Conservation (phyloP, 2,329 filamentous ascomycete species). For the Colletotrichum siamense region DNA sequence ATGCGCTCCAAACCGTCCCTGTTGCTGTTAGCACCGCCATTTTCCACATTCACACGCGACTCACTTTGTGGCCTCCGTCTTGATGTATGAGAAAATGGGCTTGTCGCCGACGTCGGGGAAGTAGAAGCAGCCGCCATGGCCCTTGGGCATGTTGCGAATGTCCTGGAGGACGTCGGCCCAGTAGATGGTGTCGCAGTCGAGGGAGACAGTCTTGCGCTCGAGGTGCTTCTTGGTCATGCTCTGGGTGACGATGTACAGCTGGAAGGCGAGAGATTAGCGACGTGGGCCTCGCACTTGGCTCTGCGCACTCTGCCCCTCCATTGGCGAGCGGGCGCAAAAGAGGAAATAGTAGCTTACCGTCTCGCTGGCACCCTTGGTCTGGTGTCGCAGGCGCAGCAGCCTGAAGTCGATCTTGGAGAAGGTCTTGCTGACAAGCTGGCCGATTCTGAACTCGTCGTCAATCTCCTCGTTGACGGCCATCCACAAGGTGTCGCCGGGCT, state of each 20-base stretch:
- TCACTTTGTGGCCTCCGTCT: conserved; percentile 26
- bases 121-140: conserved; percentile 31
- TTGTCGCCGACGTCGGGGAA: conserved; percentile 32
- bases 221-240: conserved; percentile 34
- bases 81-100: conserved; percentile 35
- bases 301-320: neutral
- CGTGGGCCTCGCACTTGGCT: neutral
- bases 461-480: conserved; percentile 33
- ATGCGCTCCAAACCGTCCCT: conserved; percentile 27
- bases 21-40: neutral
- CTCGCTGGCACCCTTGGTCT: conserved; percentile 34
- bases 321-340: neutral
- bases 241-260: conserved; percentile 33
- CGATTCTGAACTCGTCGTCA: conserved; percentile 32
- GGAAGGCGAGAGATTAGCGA: neutral
- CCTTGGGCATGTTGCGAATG: conserved; percentile 29
- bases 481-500: conserved; percentile 30
- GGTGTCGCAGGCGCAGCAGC: conserved; percentile 28
- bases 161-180: conserved; percentile 33
- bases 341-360: conserved; percentile 24
- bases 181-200: conserved; percentile 38
- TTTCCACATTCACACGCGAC: neutral
- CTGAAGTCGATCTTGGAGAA: conserved; percentile 29
- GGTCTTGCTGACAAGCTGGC: conserved; percentile 30
- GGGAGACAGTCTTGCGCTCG: conserved; percentile 30